Percentiles rank a stretch among this genome's conserved stretches.
phyloP scores from a whole-genome alignment of 2,329 filamentous ascomycete genomes.

The Colletotrichum ledebouriae region DNA sequence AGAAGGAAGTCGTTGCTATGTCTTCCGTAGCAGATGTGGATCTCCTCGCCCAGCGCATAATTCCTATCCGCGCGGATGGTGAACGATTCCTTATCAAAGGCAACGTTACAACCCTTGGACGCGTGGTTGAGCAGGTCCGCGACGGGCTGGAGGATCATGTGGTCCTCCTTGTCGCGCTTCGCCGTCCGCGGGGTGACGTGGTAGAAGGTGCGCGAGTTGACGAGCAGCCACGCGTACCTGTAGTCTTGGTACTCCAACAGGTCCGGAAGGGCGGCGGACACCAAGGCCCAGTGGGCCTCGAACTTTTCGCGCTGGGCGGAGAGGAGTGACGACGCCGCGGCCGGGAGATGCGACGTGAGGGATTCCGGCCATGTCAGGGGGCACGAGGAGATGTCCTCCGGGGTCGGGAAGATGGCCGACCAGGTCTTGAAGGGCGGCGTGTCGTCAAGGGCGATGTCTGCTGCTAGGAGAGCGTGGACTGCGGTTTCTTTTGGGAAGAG shows the following conservation, averaged over 20 bases:
- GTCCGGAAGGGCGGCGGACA: slow-evolving; percentile 49
- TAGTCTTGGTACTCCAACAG: slow-evolving; percentile 57
- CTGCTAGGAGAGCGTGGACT: slow-evolving; percentile 80
- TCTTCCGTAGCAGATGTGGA: slow-evolving; percentile 77
- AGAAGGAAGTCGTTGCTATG: slow-evolving; percentile 81
- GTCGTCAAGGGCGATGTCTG: slow-evolving; percentile 71
- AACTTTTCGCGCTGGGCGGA: slow-evolving; percentile 64
- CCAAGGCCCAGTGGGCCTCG: slow-evolving; percentile 55
- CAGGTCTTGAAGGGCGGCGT: slow-evolving; percentile 66
- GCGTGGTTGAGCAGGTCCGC: slow-evolving; percentile 79
- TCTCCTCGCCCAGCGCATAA: slow-evolving; percentile 71
- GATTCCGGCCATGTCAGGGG: slow-evolving; percentile 63
- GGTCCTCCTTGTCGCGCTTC: slow-evolving; percentile 63
- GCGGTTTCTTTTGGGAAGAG: slow-evolving; percentile 68
- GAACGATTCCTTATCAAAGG: slow-evolving; percentile 65
- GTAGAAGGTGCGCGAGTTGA: slow-evolving; percentile 75
- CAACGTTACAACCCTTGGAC: slow-evolving; percentile 64
- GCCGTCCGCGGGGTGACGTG: slow-evolving; percentile 62
- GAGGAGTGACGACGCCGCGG: slow-evolving; percentile 60
- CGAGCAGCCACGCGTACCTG: slow-evolving; percentile 69
- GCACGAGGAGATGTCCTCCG: slow-evolving; percentile 67
- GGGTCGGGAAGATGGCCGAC: slow-evolving; percentile 76
- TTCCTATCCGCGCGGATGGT: slow-evolving; percentile 64
- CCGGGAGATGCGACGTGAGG: slow-evolving; percentile 63
- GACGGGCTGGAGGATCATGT: slow-evolving; percentile 78